These are phyloP conservation scores for Diplocarpon mali DNA, from an alignment of 2,329 filamentous ascomycete species.

Conservation along the genomic window DNA sequence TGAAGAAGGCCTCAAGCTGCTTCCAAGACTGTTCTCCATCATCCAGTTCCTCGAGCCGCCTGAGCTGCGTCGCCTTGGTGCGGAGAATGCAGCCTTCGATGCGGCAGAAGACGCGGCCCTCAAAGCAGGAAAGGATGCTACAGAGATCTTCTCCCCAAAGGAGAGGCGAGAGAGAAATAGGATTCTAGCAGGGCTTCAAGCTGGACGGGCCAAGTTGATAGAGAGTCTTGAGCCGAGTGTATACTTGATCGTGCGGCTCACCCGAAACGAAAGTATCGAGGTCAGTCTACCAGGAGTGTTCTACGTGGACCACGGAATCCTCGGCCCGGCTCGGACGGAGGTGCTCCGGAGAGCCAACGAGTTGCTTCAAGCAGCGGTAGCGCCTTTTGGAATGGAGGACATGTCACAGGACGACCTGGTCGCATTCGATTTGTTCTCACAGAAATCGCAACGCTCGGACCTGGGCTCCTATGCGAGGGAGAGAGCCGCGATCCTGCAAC, in stretches of 20 bases:
- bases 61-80: not conserved
- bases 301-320: constrained; percentile 8
- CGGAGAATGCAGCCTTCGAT: not conserved
- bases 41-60: constrained; percentile 1
- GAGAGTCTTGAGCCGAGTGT: not conserved
- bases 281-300: constrained; percentile 7
- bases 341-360: constrained; percentile 1
- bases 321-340: not conserved
- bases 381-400: not conserved
- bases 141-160: not conserved
- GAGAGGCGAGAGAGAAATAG: not conserved
- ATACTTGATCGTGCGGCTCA: constrained; percentile 5
- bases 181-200: not conserved
- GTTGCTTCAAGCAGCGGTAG: not conserved
- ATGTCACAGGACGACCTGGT: not conserved
- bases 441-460: not conserved
- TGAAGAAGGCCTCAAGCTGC: too few relatives aligned
- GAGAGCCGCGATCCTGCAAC: not conserved
- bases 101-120: not conserved
- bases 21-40: too few relatives aligned
- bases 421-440: not conserved
- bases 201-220: not conserved
- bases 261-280: not conserved
- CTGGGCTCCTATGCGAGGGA: not conserved
- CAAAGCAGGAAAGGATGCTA: not conserved